These are phyloP conservation scores for Periconia macrospinosa DNA, from an alignment of 2,329 filamentous ascomycete species.

Conservation along the genomic window DNA sequence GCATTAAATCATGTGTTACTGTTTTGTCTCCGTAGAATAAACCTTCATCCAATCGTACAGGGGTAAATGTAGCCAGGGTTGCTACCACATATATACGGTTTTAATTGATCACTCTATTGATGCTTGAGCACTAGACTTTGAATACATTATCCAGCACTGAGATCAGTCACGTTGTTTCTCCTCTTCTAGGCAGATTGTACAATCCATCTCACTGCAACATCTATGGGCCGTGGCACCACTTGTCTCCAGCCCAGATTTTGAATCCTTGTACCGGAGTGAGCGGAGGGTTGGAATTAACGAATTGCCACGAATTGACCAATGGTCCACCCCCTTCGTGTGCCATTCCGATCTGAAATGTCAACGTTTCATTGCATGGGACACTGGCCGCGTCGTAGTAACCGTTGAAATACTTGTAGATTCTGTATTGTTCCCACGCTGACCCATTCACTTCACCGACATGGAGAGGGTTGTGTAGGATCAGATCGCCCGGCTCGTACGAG, in stretches of 20 bases:
- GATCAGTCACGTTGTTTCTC: no score
- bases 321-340: constrained; percentile 15
- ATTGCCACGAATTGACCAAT: constrained; percentile 33
- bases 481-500: constrained; percentile 14
- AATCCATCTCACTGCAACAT: no score
- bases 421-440: constrained; percentile 14
- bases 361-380: constrained; percentile 25
- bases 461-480: neutral
- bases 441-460: constrained; percentile 28
- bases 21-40: no score
- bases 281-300: constrained; percentile 24
- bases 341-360: constrained; percentile 36
- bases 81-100: no score
- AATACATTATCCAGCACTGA: no score
- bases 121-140: no score
- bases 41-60: no score
- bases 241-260: constrained; percentile 20
- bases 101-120: no score
- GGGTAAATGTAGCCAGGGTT: no score
- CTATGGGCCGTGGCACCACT: neutral
- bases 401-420: constrained; percentile 13
- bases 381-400: constrained; percentile 20
- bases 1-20: no score
- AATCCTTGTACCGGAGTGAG: constrained; percentile 30
- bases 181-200: no score